Evolutionary conservation across 805 yeast genomes (phyloP), one percentile per base, ranked within the genome.

Genomic region (Candida mattraensis): DNA sequence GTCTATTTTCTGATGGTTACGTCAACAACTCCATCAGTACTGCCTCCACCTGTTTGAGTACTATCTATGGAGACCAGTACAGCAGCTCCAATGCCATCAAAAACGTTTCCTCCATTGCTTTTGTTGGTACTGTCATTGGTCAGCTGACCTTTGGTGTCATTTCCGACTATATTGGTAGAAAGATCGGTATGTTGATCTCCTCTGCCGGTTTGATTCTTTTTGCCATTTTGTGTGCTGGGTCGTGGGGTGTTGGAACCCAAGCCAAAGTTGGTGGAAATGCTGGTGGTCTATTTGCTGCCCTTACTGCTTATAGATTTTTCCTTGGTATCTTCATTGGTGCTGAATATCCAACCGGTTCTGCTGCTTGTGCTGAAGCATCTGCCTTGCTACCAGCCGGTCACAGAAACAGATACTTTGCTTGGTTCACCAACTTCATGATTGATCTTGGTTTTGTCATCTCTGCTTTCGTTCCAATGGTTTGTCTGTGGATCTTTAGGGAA

Each of bases 291-390:
- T 76, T 91, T 44, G 81, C 87, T 11, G 91, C 93, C 14, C 64
- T 89, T 36, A 86, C 95, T 7, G 83, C 81, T 7, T 87, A 83
- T 60, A 75, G 98, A 61, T 86, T 86, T 61, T 81, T 89, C 63
- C 66, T 89, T 33, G 98, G 98, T 64, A 69, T 87, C 46, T 94
- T 89, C 52, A 85, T 91, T 50, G 98, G 98, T 51, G 89, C 94
- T 32, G 98, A 89, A 64, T 89, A 89, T 57, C 96, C 96, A 30
- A 83, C 94, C 10, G 89, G 96, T 28, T 83, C 95, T 7, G 91
- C 89, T 13, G 94, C 95, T 23, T 87, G 94, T 49, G 88, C 96
- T 18, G 97, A 89, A 62, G 93, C 94, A 24, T 79, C 94, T 29
- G 80, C 84, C 38, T 64, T 76, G 44, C 66, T 88, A 50, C 85